Percentiles rank a stretch among this genome's conserved stretches.
Evolutionary conservation across 140 eudicot species (phyloP).

Genomic region (Stevia rebaudiana): DNA sequence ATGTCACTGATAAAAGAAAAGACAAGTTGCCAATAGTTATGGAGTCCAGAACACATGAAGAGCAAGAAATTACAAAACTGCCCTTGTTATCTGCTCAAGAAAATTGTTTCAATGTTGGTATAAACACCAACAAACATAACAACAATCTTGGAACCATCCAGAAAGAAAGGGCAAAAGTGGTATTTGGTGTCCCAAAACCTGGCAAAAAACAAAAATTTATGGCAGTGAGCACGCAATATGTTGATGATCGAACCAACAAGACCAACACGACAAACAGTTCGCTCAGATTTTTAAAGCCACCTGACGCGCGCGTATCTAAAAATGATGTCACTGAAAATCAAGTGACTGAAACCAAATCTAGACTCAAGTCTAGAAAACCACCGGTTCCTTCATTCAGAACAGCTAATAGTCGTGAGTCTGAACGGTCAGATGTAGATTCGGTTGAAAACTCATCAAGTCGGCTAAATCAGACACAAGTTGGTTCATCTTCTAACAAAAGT

Average conservation of each 20-base stretch:
- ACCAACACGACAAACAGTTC: not conserved
- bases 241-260: constrained; percentile 6
- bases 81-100: not conserved
- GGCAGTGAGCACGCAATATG: constrained; percentile 2
- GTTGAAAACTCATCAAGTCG: constrained; percentile 10
- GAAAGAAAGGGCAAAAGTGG: constrained; percentile 5
- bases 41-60: constrained; percentile 3
- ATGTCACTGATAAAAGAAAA: constrained; percentile 5
- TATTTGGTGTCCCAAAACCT: constrained; percentile 16
- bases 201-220: constrained; percentile 13
- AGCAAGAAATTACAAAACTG: not conserved
- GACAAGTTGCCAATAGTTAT: constrained; percentile 6
- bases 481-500: constrained; percentile 7
- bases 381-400: constrained; percentile 8
- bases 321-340: constrained; percentile 1
- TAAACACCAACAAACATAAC: not conserved
- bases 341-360: not conserved
- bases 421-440: not conserved
- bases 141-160: not conserved
- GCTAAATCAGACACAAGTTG: constrained; percentile 9
- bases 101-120: constrained; percentile 6
- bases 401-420: not conserved
- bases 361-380: constrained; percentile 4
- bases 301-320: not conserved
- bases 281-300: not conserved